Percentiles rank a stretch among this genome's conserved stretches.
phyloP scores from a whole-genome alignment of 2,329 filamentous ascomycete species.

The Microdochium paspali region DNA sequence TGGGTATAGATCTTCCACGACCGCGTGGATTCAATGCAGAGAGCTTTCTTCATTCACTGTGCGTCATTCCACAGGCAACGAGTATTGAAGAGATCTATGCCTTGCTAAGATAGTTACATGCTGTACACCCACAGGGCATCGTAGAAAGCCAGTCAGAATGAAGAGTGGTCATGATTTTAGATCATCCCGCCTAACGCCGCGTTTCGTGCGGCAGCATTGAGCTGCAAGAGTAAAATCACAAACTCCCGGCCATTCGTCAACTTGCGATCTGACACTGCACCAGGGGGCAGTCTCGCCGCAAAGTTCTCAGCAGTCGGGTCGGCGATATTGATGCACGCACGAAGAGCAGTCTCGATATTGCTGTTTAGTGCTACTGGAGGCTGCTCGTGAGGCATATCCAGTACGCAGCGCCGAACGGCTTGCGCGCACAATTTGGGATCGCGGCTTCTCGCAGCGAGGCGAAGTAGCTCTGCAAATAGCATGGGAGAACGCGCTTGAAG shows the following conservation, averaged over 20 bases:
- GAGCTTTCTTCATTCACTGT: too few relatives aligned
- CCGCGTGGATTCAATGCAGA: too few relatives aligned
- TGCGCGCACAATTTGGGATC: slow-evolving; percentile 33
- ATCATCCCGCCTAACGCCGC: not conserved
- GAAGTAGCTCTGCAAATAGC: slow-evolving; percentile 47
- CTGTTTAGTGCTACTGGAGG: slow-evolving; percentile 35
- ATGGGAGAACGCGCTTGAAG: slow-evolving; percentile 34
- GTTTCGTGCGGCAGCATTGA: not conserved
- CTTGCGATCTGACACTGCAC: slow-evolving; percentile 1
- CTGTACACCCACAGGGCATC: too few relatives aligned
- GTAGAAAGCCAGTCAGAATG: too few relatives aligned
- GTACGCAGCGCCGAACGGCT: slow-evolving; percentile 42
- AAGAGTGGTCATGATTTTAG: not conserved
- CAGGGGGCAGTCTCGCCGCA: slow-evolving; percentile 11
- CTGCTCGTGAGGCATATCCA: slow-evolving; percentile 48
- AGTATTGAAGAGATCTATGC: too few relatives aligned
- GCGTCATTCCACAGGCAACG: too few relatives aligned
- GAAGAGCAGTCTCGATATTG: slow-evolving; percentile 35
- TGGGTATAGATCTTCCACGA: too few relatives aligned
- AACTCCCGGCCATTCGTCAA: slow-evolving; percentile 17
- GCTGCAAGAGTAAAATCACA: slow-evolving; percentile 13
- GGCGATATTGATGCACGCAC: slow-evolving; percentile 43
- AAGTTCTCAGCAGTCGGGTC: slow-evolving; percentile 37
- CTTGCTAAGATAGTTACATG: too few relatives aligned
- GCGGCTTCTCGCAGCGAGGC: slow-evolving; percentile 31